Evolutionary conservation across 257 asterid species (phyloP).

Genomic region (Penstemon barbatus): DNA sequence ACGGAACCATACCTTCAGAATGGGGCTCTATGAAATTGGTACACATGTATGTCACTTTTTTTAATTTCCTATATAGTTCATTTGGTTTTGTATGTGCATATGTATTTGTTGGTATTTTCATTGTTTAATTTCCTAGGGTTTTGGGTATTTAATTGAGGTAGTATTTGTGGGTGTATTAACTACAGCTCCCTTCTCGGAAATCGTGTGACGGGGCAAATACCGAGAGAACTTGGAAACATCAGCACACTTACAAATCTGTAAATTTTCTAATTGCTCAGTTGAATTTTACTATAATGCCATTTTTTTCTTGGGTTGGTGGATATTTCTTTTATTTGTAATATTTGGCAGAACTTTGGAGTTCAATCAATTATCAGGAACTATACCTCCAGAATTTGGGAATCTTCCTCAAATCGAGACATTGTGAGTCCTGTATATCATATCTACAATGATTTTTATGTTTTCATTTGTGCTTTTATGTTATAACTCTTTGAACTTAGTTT

Average conservation of each 20-base stretch:
- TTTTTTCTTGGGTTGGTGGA: not conserved
- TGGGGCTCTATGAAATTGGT: conserved; percentile 73
- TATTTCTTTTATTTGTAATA: not conserved
- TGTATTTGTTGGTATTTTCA: not conserved
- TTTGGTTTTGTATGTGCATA: not conserved
- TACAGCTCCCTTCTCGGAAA: conserved; percentile 66
- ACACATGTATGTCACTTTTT: conserved; percentile 38
- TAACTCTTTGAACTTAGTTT: not conserved
- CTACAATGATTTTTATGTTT: not conserved
- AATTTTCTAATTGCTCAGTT: conserved; percentile 21
- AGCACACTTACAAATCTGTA: conserved; percentile 59
- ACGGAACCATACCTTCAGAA: conserved; percentile 66
- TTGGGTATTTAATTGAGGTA: not conserved
- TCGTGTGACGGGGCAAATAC: conserved; percentile 59
- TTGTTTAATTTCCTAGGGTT: not conserved
- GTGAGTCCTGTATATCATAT: conserved; percentile 38
- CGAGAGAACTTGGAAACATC: conserved; percentile 60
- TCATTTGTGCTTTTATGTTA: not conserved
- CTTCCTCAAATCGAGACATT: conserved; percentile 45
- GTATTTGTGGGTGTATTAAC: conserved; percentile 15
- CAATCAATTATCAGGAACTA: conserved; percentile 65
- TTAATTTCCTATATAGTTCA: too few species aligned
- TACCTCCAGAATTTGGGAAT: conserved; percentile 72
- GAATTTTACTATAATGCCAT: not conserved
- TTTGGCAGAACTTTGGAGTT: conserved; percentile 47